A percentile compares a stretch with the other conserved stretches of the same genome.
phyloP scores from a whole-genome alignment of 805 yeast genomes.

The Nakazawaea anatomiae region DNA sequence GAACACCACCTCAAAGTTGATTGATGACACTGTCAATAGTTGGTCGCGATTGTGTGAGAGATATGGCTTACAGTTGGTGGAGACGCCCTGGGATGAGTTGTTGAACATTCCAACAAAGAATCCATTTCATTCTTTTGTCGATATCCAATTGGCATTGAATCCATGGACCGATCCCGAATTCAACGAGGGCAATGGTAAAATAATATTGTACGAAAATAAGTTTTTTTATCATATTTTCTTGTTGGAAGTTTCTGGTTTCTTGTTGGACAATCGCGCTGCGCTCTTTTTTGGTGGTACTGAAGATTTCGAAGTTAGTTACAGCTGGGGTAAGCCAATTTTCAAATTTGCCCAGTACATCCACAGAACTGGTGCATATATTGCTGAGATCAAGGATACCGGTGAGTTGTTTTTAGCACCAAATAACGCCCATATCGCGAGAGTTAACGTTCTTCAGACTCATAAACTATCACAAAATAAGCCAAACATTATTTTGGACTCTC shows the following conservation, averaged over 20 bases:
- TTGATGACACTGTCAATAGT: constrained; percentile 69
- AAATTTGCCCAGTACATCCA: constrained; percentile 88
- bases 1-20: constrained; percentile 76
- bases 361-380: constrained; percentile 81
- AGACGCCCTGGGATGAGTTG: constrained; percentile 87
- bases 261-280: constrained; percentile 77
- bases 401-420: constrained; percentile 81
- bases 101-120: constrained; percentile 69
- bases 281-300: constrained; percentile 45
- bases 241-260: constrained; percentile 63
- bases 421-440: constrained; percentile 72
- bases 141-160: constrained; percentile 55
- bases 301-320: constrained; percentile 56
- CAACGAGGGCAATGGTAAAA: constrained; percentile 22
- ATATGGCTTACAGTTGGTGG: constrained; percentile 76
- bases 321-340: constrained; percentile 88
- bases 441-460: constrained; percentile 35
- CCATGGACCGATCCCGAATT: constrained; percentile 68
- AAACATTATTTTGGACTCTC: constrained; percentile 51
- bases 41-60: constrained; percentile 84
- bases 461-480: neutral
- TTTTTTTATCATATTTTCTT: constrained; percentile 76
- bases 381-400: constrained; percentile 77
- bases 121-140: constrained; percentile 86
- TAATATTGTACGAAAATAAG: constrained; percentile 41